Evolutionary conservation across 495 filamentous ascomycete genomes (phyloP), one percentile per base, ranked within the genome.

Genomic region (Parmelia sp.): DNA sequence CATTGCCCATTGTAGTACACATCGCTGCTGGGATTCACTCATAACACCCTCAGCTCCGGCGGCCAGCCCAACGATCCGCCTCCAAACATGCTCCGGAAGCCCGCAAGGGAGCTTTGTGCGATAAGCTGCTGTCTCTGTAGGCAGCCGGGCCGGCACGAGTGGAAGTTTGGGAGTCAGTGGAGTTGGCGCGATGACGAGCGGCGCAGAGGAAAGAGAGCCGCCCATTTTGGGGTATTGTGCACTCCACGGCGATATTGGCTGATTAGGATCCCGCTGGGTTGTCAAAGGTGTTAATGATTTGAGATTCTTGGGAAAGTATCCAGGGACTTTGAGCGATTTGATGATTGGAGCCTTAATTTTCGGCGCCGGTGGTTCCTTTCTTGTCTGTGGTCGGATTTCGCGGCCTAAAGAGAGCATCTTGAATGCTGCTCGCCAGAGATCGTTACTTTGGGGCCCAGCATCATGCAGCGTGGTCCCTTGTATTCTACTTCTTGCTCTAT

Each of bases 351-450:
- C 29, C 51, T 65, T 68, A 9, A 59, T 51, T 39, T 62, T 68
- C 64, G 42, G 66, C 65, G n/a, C 68, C 56, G 44, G 51, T 49
- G 35, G 39, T 12, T 58, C 51, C 0, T 58, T 57, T 44, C 58
- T 65, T 21, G 69, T 70, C 29, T 73, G 70, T 25, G 74, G 49
- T 23, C 74, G 65, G 11, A 79, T 65, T 6, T 71, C 67, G 17
- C 77, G 72, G 25, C 74, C 63, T 3, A 74, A 44, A 17, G 60
- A 44, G 42, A 77, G 68, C 76, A 78, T 75, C 37, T 58, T 64
- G 42, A 77, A 57, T 0, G 76, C 72, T 44, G 65, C 69, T 58
- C 67, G 58, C 73, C 73, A 78, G 55, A 78, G 69, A 21, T 76
- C 71, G 36, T 71, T 71, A 61, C 67, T 65, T 33, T 66, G 56